These are phyloP conservation scores for Inonotus hispidus DNA, from an alignment of 1,284 basidiomycete species.

Conservation along the genomic window DNA sequence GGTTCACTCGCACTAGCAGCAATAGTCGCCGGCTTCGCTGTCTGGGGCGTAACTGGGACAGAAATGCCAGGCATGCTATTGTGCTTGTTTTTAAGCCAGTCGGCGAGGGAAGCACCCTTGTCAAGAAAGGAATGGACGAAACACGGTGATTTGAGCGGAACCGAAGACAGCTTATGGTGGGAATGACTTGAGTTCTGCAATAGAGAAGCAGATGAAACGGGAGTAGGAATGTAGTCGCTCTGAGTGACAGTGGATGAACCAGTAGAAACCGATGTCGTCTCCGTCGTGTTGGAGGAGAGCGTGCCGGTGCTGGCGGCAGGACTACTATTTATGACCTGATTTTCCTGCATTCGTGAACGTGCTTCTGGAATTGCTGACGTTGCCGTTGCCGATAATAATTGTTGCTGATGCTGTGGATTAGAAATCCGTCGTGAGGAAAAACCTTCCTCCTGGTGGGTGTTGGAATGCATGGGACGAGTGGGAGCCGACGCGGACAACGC, in stretches of 20 bases:
- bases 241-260: slow-evolving; percentile 7
- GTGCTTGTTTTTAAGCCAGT: slow-evolving; percentile 55
- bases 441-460: not conserved
- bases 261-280: not conserved
- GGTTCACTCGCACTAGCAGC: not conserved
- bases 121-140: slow-evolving; percentile 84
- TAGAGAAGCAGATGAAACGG: slow-evolving; percentile 19
- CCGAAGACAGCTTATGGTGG: slow-evolving; percentile 30
- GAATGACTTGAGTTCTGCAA: slow-evolving; percentile 23
- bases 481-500: not conserved
- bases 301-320: not conserved
- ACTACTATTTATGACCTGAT: not conserved
- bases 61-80: slow-evolving; percentile 19
- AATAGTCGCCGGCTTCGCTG: slow-evolving; percentile 14
- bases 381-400: not conserved
- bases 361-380: not conserved
- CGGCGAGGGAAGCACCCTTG: slow-evolving; percentile 64
- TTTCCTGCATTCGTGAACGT: not conserved
- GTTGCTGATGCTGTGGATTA: not conserved
- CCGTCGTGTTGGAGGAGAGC: not conserved
- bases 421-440: not conserved
- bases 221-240: slow-evolving; percentile 19
- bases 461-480: not conserved
- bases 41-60: slow-evolving; percentile 21
- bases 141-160: slow-evolving; percentile 65